These are phyloP conservation scores for Leccinum rimulosum DNA, from an alignment of 768 basidiomycete species.

Conservation along the genomic window DNA sequence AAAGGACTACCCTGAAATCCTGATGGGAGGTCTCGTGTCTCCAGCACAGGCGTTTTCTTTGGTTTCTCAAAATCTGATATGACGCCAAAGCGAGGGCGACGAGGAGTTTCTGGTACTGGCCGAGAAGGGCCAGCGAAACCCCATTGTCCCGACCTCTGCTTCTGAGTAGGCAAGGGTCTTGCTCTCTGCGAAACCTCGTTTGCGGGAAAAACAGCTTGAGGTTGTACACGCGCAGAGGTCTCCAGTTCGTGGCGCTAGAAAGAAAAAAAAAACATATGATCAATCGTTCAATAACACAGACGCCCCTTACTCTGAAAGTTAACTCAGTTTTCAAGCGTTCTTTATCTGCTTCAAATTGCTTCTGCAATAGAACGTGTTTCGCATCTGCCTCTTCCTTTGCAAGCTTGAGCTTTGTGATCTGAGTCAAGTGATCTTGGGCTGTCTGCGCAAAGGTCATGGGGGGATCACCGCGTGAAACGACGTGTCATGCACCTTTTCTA, in stretches of 20 bases:
- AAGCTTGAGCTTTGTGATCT: constrained; percentile 53
- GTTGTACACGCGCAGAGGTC: constrained; percentile 48
- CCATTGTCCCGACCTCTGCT: constrained; percentile 35
- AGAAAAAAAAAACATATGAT: constrained; percentile 4
- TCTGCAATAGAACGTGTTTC: constrained; percentile 53
- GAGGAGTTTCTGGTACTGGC: constrained; percentile 36
- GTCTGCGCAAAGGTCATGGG: constrained; percentile 37
- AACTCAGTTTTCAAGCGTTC: constrained; percentile 69
- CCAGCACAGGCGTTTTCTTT: constrained; percentile 12
- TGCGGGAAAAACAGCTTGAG: constrained; percentile 45
- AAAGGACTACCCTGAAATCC: constrained; percentile 23
- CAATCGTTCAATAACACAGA: constrained; percentile 10
- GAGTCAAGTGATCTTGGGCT: constrained; percentile 55
- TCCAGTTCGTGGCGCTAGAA: constrained; percentile 68
- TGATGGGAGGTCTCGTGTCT: constrained; percentile 24
- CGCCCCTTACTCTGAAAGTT: constrained; percentile 57
- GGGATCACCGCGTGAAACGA: not conserved
- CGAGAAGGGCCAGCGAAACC: constrained; percentile 28
- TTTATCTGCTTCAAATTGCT: constrained; percentile 63
- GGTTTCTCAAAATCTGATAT: constrained; percentile 25
- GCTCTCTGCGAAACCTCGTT: constrained; percentile 42
- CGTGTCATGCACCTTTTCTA: constrained; percentile 53
- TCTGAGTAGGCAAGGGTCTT: constrained; percentile 39
- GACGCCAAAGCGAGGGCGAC: constrained; percentile 34
- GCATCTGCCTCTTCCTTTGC: constrained; percentile 62